Evolutionary conservation across 2,329 filamentous ascomycete species (phyloP).

Genomic region (Zasmidium citrigriseum): DNA sequence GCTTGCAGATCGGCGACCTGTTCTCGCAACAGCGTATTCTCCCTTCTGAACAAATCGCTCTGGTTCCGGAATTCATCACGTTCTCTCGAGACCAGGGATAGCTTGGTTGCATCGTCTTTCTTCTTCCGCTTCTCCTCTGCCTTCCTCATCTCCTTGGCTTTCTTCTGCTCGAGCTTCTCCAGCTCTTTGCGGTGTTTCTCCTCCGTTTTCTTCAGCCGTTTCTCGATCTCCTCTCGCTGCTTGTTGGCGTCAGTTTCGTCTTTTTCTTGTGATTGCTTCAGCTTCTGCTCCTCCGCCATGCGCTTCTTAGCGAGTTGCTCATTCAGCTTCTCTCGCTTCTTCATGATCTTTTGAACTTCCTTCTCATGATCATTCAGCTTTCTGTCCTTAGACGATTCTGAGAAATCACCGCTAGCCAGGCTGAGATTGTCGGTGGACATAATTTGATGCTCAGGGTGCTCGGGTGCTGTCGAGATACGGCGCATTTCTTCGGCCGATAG

Average conservation of each 20-base stretch:
- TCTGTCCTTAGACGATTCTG: conserved; percentile 17
- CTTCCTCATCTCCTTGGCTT: conserved; percentile 39
- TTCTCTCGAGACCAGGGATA: conserved; percentile 50
- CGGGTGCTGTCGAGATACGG: conserved; percentile 31
- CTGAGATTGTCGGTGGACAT: conserved; percentile 26
- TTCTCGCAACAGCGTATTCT: conserved; percentile 52
- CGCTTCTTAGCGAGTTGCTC: conserved; percentile 61
- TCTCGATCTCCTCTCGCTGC: conserved; percentile 66
- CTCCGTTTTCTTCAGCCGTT: conserved; percentile 65
- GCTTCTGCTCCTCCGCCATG: conserved; percentile 52
- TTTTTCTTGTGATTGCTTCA: conserved; percentile 39
- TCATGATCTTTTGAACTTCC: conserved; percentile 64
- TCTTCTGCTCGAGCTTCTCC: conserved; percentile 52
- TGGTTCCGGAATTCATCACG: conserved; percentile 48
- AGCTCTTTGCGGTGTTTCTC: conserved; percentile 64
- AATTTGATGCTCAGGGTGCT: conserved; percentile 19
- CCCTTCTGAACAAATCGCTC: conserved; percentile 48
- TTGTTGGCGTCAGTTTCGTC: conserved; percentile 53
- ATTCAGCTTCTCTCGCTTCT: conserved; percentile 62
- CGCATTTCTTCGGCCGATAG: conserved; percentile 46
- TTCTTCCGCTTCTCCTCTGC: conserved; percentile 49
- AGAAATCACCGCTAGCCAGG: conserved; percentile 23
- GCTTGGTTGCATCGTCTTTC: conserved; percentile 49
- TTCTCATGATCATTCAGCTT: conserved; percentile 52
- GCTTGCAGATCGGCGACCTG: conserved; percentile 58